Conservation (phyloP, 2,329 filamentous ascomycete genomes). For the Neopestalotiopsis sp. region DNA sequence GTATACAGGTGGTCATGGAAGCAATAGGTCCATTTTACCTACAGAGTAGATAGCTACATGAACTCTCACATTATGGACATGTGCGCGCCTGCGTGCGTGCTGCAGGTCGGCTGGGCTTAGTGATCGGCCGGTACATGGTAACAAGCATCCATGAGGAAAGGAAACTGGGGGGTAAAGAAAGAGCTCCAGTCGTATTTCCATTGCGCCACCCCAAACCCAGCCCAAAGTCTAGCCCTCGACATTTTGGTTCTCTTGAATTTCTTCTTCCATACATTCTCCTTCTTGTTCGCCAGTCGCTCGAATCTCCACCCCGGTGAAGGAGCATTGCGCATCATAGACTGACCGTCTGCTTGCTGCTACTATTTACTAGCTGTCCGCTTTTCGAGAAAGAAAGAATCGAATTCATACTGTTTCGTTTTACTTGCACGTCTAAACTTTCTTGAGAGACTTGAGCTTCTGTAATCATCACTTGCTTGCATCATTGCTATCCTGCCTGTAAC, state of each 20-base stretch:
- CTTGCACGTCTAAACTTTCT: background rate
- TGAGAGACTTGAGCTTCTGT: background rate
- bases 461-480: background rate
- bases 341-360: background rate
- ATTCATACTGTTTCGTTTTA: background rate
- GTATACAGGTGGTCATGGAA: too few species aligned
- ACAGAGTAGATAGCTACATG: too few species aligned
- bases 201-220: background rate
- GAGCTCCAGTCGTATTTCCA: background rate
- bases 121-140: too few species aligned
- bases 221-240: background rate
- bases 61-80: too few species aligned
- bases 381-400: background rate
- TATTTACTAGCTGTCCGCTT: too few species aligned
- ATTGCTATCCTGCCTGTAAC: background rate
- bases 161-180: background rate
- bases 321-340: background rate
- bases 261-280: background rate
- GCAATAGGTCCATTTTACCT: too few species aligned
- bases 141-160: background rate
- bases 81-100: too few species aligned
- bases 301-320: background rate
- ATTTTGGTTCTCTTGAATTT: background rate
- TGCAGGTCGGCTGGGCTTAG: too few species aligned
- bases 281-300: background rate